Percentiles rank a stretch among this genome's conserved stretches.
Conservation (phyloP, 441 rosid species). For the Isatis lusitanica region DNA sequence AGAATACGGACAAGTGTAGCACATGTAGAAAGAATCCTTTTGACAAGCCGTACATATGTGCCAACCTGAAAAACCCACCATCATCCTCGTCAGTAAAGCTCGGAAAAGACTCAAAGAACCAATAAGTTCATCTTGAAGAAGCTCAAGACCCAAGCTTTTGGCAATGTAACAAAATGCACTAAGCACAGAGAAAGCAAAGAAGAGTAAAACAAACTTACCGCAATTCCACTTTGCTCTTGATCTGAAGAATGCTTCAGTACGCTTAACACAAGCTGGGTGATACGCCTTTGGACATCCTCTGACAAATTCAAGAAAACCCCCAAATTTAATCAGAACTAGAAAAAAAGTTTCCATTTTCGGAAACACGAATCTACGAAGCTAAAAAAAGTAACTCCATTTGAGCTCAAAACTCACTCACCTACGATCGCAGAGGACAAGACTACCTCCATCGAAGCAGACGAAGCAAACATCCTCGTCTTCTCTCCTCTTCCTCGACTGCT, state of each 20-base stretch:
- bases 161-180: constrained; percentile 18
- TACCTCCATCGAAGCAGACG: constrained; percentile 98
- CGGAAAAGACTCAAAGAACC: neutral
- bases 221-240: constrained; percentile 97
- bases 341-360: neutral
- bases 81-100: neutral
- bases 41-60: constrained; percentile 92
- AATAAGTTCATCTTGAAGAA: neutral
- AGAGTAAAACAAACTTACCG: constrained; percentile 47
- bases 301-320: constrained; percentile 17
- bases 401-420: constrained; percentile 50
- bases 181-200: neutral
- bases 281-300: constrained; percentile 99
- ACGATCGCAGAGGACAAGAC: constrained; percentile 97
- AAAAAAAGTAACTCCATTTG: neutral
- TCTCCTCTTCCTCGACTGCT: constrained; percentile 37
- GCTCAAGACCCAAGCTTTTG: neutral
- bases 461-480: constrained; percentile 97
- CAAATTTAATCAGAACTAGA: neutral
- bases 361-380: constrained; percentile 6
- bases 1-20: constrained; percentile 98
- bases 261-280: constrained; percentile 91
- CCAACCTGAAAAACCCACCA: constrained; percentile 74
- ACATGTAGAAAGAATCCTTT: constrained; percentile 84
- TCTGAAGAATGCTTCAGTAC: constrained; percentile 87